These are phyloP conservation scores for Zymoseptoria crescenta DNA, from an alignment of 2,329 filamentous ascomycete genomes.

Conservation along the genomic window DNA sequence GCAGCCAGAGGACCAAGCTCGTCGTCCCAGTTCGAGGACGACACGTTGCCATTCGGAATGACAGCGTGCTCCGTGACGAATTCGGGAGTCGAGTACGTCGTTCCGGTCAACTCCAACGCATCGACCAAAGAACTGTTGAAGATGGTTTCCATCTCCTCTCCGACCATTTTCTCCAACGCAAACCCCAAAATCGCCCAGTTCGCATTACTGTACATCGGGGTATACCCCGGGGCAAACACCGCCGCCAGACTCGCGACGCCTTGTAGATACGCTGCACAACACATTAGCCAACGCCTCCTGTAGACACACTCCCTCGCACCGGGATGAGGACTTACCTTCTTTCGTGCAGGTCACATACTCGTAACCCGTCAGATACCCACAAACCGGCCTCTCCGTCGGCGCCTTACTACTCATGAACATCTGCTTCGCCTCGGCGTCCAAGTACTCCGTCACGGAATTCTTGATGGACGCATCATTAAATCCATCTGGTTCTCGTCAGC, in stretches of 20 bases:
- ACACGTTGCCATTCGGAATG: slow-evolving; percentile 8
- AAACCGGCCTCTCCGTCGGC: slow-evolving; percentile 8
- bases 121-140: slow-evolving; percentile 8
- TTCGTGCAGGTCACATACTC: slow-evolving; percentile 7
- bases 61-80: slow-evolving; percentile 6
- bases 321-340: not conserved
- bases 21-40: slow-evolving; percentile 12
- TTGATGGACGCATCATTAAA: slow-evolving; percentile 7
- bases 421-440: not conserved
- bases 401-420: slow-evolving; percentile 32
- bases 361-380: slow-evolving; percentile 10
- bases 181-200: slow-evolving; percentile 13
- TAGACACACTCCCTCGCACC: not conserved
- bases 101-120: slow-evolving; percentile 10
- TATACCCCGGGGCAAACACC: slow-evolving; percentile 10
- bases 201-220: slow-evolving; percentile 16
- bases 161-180: slow-evolving; percentile 8
- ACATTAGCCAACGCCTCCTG: too few species aligned
- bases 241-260: slow-evolving; percentile 7
- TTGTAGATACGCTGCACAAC: slow-evolving; percentile 4
- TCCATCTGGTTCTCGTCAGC: not conserved
- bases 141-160: slow-evolving; percentile 1
- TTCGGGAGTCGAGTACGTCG: slow-evolving; percentile 7
- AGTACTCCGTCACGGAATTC: slow-evolving; percentile 6
- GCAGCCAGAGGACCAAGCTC: slow-evolving; percentile 31